Evolutionary conservation across 768 basidiomycete species (phyloP).

Genomic region (Pleurotus ostreatus): DNA sequence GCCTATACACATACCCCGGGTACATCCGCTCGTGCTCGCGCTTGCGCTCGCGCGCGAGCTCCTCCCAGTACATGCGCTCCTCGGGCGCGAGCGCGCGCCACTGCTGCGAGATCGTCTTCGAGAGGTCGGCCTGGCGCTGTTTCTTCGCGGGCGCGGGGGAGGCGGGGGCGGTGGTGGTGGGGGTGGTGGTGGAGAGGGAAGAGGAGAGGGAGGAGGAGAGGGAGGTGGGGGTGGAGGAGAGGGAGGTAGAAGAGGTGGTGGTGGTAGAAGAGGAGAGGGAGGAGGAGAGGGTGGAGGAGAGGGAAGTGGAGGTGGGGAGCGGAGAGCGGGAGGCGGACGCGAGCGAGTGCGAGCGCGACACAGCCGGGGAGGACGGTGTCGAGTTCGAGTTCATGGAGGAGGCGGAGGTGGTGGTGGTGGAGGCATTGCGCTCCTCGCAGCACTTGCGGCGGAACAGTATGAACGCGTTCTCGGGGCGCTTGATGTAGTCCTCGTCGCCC

Average conservation of each 20-base stretch:
- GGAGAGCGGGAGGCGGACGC: too few relatives aligned
- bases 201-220: too few relatives aligned
- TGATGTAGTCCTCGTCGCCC: slow-evolving; percentile 82
- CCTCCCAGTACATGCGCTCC: slow-evolving; percentile 73
- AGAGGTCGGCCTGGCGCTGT: slow-evolving; percentile 70
- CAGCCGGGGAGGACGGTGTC: neutral
- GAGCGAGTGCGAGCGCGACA: too few relatives aligned
- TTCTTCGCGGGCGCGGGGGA: neutral
- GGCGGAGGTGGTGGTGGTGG: neutral
- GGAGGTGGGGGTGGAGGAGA: neutral
- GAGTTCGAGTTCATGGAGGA: too few relatives aligned
- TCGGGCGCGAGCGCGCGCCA: slow-evolving; percentile 67
- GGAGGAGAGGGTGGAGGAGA: too few relatives aligned
- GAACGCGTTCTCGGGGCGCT: slow-evolving; percentile 82
- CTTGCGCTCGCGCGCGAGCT: too few relatives aligned
- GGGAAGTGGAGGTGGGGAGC: too few relatives aligned
- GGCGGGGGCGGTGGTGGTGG: too few relatives aligned
- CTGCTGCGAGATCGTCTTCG: slow-evolving; percentile 78
- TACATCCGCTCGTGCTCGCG: slow-evolving; percentile 73
- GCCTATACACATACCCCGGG: slow-evolving; percentile 77
- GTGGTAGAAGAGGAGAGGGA: too few relatives aligned
- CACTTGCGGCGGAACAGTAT: slow-evolving; percentile 80
- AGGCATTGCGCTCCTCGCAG: slow-evolving; percentile 63
- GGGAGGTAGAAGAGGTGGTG: too few relatives aligned
- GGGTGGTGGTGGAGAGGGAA: too few relatives aligned